Evolutionary conservation across 768 basidiomycete genomes (phyloP).

Genomic region (Kwoniella bestiolae): DNA sequence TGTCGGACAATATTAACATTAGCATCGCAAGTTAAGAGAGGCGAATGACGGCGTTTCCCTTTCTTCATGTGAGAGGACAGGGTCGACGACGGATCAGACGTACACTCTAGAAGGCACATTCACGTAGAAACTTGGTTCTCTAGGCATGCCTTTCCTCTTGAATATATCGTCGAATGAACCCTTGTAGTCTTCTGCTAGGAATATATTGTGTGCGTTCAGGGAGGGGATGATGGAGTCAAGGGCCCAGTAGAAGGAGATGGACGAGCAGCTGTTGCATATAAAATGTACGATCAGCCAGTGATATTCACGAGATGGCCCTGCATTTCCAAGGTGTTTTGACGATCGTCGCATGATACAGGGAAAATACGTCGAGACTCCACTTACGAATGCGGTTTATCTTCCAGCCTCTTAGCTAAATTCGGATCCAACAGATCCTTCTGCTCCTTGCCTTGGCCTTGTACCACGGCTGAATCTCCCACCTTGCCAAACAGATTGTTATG

Average conservation of each 20-base stretch:
- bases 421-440: slow-evolving; percentile 39
- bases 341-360: not conserved
- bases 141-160: slow-evolving; percentile 58
- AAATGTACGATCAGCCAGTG: slow-evolving; percentile 1
- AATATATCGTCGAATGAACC: slow-evolving; percentile 61
- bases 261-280: slow-evolving; percentile 53
- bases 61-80: too few relatives aligned
- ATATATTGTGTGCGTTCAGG: slow-evolving; percentile 60
- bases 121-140: slow-evolving; percentile 61
- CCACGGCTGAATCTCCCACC: slow-evolving; percentile 12
- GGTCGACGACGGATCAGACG: slow-evolving; percentile 24
- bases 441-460: slow-evolving; percentile 11
- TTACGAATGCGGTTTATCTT: slow-evolving; percentile 51
- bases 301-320: too few relatives aligned
- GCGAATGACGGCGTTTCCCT: too few relatives aligned
- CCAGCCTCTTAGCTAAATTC: slow-evolving; percentile 37
- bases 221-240: slow-evolving; percentile 55
- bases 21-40: too few relatives aligned
- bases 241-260: slow-evolving; percentile 61
- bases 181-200: slow-evolving; percentile 59
- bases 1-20: slow-evolving; percentile 10
- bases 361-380: too few relatives aligned
- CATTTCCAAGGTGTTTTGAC: too few relatives aligned
- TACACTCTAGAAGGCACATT: slow-evolving; percentile 59
- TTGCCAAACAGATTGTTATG: slow-evolving; percentile 57